Percentiles rank a stretch among this genome's conserved stretches.
Evolutionary conservation across 257 asterid species (phyloP).

Genomic region (Ilex asprella): DNA sequence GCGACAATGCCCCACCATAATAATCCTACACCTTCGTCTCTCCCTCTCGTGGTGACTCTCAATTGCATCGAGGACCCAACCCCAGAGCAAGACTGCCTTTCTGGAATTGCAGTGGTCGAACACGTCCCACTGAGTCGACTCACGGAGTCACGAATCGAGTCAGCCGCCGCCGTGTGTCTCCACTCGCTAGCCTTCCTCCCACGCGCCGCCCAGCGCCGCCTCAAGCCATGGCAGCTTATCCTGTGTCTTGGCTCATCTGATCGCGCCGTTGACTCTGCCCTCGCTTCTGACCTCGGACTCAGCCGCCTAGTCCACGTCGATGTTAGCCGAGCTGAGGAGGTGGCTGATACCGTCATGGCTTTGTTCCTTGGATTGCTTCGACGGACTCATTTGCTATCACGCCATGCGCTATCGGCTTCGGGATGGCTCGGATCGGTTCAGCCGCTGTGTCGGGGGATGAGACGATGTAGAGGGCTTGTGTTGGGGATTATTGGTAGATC

Average conservation of each 20-base stretch:
- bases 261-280: slow-evolving; percentile 76
- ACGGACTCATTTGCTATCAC: slow-evolving; percentile 89
- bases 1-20: slow-evolving; percentile 44
- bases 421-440: slow-evolving; percentile 99
- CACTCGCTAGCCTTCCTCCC: slow-evolving; percentile 97
- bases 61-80: slow-evolving; percentile 80
- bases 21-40: slow-evolving; percentile 24
- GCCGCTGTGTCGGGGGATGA: slow-evolving; percentile 97
- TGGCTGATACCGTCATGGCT: slow-evolving; percentile 99
- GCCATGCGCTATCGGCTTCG: slow-evolving; percentile 83
- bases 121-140: slow-evolving; percentile 90
- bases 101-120: slow-evolving; percentile 65
- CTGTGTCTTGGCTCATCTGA: slow-evolving; percentile 95
- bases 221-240: slow-evolving; percentile 90
- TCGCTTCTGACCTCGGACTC: slow-evolving; percentile 80
- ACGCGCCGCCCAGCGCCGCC: slow-evolving; percentile 97
- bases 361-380: slow-evolving; percentile 76
- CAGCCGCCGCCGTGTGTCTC: slow-evolving; percentile 80
- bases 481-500: slow-evolving; percentile 96
- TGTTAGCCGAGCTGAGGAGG: slow-evolving; percentile 91
- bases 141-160: slow-evolving; percentile 81
- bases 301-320: slow-evolving; percentile 77
- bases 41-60: slow-evolving; percentile 76
- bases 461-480: slow-evolving; percentile 69
- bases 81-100: slow-evolving; percentile 73